phyloP scores from a whole-genome alignment of 768 basidiomycete genomes.

The Suillus lakei region DNA sequence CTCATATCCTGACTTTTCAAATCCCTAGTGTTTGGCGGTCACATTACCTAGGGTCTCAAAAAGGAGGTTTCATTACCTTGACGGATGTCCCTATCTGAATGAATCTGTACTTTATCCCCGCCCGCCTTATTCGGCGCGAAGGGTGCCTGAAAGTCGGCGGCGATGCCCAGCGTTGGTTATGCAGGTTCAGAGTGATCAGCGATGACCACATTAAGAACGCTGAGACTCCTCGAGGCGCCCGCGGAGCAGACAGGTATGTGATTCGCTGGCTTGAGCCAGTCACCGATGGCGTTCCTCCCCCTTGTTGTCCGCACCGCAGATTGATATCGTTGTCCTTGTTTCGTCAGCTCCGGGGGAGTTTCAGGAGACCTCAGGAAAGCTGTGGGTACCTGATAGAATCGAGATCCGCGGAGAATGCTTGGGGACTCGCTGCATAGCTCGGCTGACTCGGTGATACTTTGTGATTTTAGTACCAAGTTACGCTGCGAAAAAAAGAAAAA shows the following conservation, averaged over 20 bases:
- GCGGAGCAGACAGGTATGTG: neutral
- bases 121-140: slow-evolving; percentile 8
- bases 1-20: neutral
- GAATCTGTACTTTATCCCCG: slow-evolving; percentile 7
- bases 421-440: neutral
- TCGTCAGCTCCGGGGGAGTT: neutral
- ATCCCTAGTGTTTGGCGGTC: neutral
- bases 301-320: slow-evolving; percentile 1
- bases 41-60: neutral
- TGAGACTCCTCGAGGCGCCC: neutral
- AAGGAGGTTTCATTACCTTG: neutral
- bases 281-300: neutral
- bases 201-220: neutral
- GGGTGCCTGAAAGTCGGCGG: slow-evolving; percentile 8
- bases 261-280: neutral
- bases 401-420: neutral
- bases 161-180: neutral
- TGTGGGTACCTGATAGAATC: neutral
- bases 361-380: neutral
- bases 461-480: neutral
- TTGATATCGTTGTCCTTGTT: neutral
- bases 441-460: neutral
- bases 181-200: neutral
- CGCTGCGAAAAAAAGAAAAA: neutral
- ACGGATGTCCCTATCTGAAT: neutral